These are phyloP conservation scores for Halteria grandinella DNA, from an alignment of 73 alveolate genomes.

Conservation along the genomic window DNA sequence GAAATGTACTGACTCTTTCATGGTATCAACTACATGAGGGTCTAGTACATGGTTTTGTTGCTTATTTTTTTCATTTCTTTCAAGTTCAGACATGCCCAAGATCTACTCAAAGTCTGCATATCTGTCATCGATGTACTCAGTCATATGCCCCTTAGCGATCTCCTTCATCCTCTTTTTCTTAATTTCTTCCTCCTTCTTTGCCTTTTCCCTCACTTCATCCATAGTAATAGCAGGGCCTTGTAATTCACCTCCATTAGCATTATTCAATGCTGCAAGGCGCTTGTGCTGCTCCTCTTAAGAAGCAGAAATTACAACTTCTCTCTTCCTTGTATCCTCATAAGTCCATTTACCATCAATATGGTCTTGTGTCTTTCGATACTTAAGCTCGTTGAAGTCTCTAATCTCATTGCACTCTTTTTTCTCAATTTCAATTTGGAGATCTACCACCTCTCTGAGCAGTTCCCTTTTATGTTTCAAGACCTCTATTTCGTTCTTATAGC, in stretches of 20 bases:
- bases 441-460: constrained; percentile 28
- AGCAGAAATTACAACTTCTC: no score
- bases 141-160: constrained; percentile 66
- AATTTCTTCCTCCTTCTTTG: constrained; percentile 11
- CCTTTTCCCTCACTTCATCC: no score
- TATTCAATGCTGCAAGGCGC: no score
- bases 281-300: no score
- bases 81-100: constrained; percentile 70
- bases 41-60: no score
- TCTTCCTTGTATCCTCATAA: constrained; percentile 28
- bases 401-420: background rate
- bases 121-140: constrained; percentile 65
- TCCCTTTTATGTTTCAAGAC: constrained; percentile 17
- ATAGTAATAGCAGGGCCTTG: no score
- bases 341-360: constrained; percentile 33
- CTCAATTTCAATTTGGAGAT: constrained; percentile 6
- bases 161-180: constrained; percentile 49
- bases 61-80: no score
- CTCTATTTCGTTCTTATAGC: constrained; percentile 31
- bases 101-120: constrained; percentile 68
- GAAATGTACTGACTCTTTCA: constrained; percentile 64
- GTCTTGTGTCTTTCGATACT: constrained; percentile 41
- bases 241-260: no score
- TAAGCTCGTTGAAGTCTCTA: constrained; percentile 12
- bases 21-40: constrained; percentile 64